phyloP scores from a whole-genome alignment of 331 rosid species.

The Rosa hybrid region DNA sequence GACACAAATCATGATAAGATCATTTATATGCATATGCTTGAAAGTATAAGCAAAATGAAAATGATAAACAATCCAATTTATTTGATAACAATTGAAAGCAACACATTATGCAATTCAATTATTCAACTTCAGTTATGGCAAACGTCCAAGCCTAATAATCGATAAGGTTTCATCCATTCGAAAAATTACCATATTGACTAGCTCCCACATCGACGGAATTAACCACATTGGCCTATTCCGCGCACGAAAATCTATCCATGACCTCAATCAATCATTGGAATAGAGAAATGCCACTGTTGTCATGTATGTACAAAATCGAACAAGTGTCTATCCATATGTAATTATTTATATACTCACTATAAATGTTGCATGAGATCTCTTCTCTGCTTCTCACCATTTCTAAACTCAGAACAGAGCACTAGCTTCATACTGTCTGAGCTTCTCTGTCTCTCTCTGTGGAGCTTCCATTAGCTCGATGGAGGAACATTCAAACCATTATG shows the following conservation, averaged over 20 bases:
- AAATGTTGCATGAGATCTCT: neutral
- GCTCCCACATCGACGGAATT: neutral
- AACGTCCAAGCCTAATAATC: neutral
- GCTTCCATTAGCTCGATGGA: slow-evolving; percentile 42
- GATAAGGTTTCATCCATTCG: neutral
- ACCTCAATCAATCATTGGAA: neutral
- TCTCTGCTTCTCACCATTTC: neutral
- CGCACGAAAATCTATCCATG: neutral
- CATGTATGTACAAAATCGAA: neutral
- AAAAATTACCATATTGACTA: neutral
- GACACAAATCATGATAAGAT: neutral
- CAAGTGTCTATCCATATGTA: neutral
- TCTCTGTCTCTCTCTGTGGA: slow-evolving; percentile 11
- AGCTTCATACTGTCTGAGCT: slow-evolving; percentile 1
- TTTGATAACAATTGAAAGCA: neutral
- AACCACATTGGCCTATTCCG: neutral
- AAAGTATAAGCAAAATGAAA: neutral
- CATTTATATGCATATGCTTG: neutral
- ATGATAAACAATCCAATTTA: neutral
- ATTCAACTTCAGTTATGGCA: neutral
- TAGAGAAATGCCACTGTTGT: slow-evolving; percentile 1
- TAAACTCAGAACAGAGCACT: neutral
- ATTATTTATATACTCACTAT: neutral
- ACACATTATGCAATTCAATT: neutral
- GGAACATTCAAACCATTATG: slow-evolving; percentile 29